Percentiles rank a stretch among this genome's conserved stretches.
Conservation (phyloP, 1,139 yeast genomes). For the Pichia sp. region DNA sequence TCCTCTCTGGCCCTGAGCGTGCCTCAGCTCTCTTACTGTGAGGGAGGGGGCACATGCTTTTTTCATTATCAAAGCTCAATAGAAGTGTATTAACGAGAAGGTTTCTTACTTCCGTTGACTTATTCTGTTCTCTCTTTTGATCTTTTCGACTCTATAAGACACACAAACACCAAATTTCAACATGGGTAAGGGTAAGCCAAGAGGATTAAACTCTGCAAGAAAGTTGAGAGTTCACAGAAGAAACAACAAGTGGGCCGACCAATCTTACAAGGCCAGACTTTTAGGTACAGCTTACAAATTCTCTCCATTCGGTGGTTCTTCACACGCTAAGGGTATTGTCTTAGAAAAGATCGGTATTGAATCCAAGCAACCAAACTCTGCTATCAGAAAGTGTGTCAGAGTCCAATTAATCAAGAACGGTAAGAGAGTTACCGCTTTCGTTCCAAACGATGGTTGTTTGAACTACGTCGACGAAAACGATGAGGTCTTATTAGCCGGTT, state of each 20-base stretch:
- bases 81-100: background rate
- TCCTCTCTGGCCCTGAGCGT: background rate
- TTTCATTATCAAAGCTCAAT: background rate
- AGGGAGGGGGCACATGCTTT: background rate
- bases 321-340: conserved; percentile 99
- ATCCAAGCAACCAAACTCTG: conserved; percentile 99
- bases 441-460: conserved; percentile 99
- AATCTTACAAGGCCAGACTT: conserved; percentile 95
- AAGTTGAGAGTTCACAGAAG: conserved; percentile 99
- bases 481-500: conserved; percentile 99
- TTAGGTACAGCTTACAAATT: conserved; percentile 99
- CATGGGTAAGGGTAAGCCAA: conserved; percentile 72
- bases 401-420: conserved; percentile 99
- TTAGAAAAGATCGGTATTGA: conserved; percentile 99
- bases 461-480: conserved; percentile 99
- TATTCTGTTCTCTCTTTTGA: conserved; percentile 1
- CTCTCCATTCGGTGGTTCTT: conserved; percentile 99
- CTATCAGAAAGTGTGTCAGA: conserved; percentile 99
- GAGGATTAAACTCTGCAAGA: conserved; percentile 99
- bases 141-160: background rate
- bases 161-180: conserved; percentile 12
- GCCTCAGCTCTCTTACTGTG: background rate
- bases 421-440: conserved; percentile 99
- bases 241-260: conserved; percentile 99
- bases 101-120: background rate